Percentiles rank a stretch among this genome's conserved stretches.
These are phyloP conservation scores for Vanilla planifolia DNA, from an alignment of 106 monocot genomes.

Conservation along the genomic window DNA sequence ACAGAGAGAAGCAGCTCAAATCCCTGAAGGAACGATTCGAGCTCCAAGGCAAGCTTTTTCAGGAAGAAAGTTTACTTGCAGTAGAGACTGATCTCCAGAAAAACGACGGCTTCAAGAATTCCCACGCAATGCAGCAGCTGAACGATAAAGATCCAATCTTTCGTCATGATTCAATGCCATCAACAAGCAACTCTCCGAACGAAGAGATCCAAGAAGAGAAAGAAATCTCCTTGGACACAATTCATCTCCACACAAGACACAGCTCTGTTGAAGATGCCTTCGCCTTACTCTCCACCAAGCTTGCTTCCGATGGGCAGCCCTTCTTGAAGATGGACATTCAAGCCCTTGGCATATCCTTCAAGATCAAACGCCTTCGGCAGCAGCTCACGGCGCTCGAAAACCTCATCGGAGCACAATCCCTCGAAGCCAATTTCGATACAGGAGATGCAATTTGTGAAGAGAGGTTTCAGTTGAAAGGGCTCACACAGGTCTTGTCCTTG, in stretches of 20 bases:
- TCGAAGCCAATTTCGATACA: not conserved
- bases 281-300: not conserved
- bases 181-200: not conserved
- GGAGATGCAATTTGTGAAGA: constrained; percentile 11
- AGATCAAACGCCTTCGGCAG: constrained; percentile 84
- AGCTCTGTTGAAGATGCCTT: constrained; percentile 10
- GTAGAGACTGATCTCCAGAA: constrained; percentile 8
- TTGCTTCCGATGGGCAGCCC: not conserved
- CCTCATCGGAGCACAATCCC: constrained; percentile 22
- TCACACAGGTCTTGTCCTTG: constrained; percentile 32
- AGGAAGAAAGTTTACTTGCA: not conserved
- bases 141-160: too few species aligned
- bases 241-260: not conserved
- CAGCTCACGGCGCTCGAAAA: constrained; percentile 70
- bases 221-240: constrained; percentile 40
- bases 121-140: too few species aligned
- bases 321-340: constrained; percentile 71
- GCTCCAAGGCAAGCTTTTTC: constrained; percentile 19
- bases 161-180: constrained; percentile 1
- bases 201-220: constrained; percentile 57
- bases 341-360: constrained; percentile 69
- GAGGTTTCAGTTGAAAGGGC: constrained; percentile 28
- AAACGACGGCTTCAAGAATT: too few species aligned
- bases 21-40: constrained; percentile 36
- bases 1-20: constrained; percentile 47